Base-by-base conservation (phyloP, 352 stramenopile species). In the Phytophthora megakarya region DNA sequence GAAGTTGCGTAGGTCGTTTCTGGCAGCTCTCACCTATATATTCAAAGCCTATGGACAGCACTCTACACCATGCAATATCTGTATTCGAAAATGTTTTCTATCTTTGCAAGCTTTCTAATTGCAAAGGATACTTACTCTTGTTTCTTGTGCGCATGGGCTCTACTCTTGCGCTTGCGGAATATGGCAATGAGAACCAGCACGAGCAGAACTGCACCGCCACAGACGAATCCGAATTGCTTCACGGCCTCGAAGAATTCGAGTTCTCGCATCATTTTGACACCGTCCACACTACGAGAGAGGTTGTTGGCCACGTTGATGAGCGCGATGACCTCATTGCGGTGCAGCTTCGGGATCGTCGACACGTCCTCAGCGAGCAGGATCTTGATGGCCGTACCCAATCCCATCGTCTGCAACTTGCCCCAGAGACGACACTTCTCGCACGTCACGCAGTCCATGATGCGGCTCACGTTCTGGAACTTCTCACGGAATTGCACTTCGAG, bases 371-470 rank as follows among this genome's bases (percentile, higher is more conserved):
- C 80, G 22, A 99, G 94, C 40, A 99, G 73, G 67, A 99, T 98
- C 76, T 99, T 99, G 48, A 99, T 88, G 21, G 96, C 96, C 7
- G 97, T 98, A 25, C 97, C 97, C 47, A 99, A 85, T 33, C 97
- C 97, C 69, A 99, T 83, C 48, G 98, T 98, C 61, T 98, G 92
- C 51, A 99, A 79, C 78, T 99, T 99, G 15, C 97, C 97, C 86
- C 98, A 98, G 3, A 99, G 78, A 10, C 97, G 97, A 76, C 97
- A 99, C 72, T 98, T 98, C 61, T 99, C 96, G 75, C 97, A 99
- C 47, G 96, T 97, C 30, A 99, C 97, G 73, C 97, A 99, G 79
- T 99, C 97, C 78, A 99, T 96, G 72, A 99, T 99, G 49, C 86
- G 89, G 19, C 81, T 97, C 54, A 99, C 94, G 76, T 99, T 99